phyloP scores from a whole-genome alignment of 306 rosid species.

The Dryas octopetala region DNA sequence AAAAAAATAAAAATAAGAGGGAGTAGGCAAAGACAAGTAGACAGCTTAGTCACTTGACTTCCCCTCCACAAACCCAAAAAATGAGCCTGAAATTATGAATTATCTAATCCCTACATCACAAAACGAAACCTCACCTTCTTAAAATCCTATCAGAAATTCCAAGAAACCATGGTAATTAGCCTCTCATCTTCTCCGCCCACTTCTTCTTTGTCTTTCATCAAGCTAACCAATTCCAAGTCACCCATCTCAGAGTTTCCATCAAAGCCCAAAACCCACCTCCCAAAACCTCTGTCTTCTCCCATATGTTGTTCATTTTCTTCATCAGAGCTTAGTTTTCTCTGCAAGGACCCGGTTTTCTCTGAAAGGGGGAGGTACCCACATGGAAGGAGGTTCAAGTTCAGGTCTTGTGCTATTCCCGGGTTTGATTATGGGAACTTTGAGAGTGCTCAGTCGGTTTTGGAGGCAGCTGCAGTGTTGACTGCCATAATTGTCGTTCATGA shows the following conservation, averaged over 20 bases:
- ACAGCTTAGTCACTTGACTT: slow-evolving; percentile 26
- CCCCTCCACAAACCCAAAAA: slow-evolving; percentile 68
- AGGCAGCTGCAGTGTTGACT: slow-evolving; percentile 82
- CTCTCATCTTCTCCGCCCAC: slow-evolving; percentile 64
- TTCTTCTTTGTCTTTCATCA: slow-evolving; percentile 50
- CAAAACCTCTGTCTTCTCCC: slow-evolving; percentile 44
- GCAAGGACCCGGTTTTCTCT: slow-evolving; percentile 45
- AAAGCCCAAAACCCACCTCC: slow-evolving; percentile 55
- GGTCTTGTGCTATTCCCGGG: slow-evolving; percentile 58
- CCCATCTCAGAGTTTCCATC: slow-evolving; percentile 45
- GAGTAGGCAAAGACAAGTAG: slow-evolving; percentile 22
- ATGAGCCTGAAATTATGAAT: slow-evolving; percentile 32
- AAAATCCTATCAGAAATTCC: slow-evolving; percentile 15
- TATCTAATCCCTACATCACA: slow-evolving; percentile 54
- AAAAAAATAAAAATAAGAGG: slow-evolving; percentile 38
- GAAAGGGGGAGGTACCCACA: slow-evolving; percentile 32
- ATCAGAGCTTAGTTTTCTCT: slow-evolving; percentile 29
- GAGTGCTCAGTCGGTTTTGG: slow-evolving; percentile 83
- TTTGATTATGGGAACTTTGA: slow-evolving; percentile 71
- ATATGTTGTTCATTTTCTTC: slow-evolving; percentile 39
- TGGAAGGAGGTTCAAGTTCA: slow-evolving; percentile 49
- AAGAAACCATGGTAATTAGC: slow-evolving; percentile 62
- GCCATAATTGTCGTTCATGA: slow-evolving; percentile 93
- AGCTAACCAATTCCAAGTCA: slow-evolving; percentile 43
- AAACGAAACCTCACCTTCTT: slow-evolving; percentile 30